A percentile compares a stretch with the other conserved stretches of the same genome.
phyloP scores from a whole-genome alignment of 495 filamentous ascomycete genomes.

The Darksidea phi region DNA sequence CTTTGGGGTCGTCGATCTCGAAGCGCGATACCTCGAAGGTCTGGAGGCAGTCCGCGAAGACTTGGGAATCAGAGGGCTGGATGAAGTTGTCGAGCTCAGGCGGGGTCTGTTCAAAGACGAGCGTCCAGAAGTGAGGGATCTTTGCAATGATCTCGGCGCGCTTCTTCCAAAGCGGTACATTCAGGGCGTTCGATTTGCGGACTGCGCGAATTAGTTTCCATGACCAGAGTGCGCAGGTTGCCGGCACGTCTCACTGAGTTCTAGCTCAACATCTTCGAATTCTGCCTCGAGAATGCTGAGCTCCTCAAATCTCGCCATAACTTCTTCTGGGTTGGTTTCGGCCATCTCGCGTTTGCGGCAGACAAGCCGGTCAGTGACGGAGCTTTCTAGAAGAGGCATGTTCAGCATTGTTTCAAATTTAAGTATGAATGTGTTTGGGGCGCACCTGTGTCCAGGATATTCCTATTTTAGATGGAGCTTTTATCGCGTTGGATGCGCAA shows the following conservation, averaged over 20 bases:
- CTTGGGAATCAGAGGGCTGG: constrained; percentile 67
- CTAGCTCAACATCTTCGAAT: constrained; percentile 66
- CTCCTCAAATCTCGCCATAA: constrained; percentile 39
- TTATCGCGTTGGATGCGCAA: not conserved
- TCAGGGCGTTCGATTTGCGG: constrained; percentile 53
- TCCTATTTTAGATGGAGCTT: constrained; percentile 3
- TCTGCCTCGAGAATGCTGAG: constrained; percentile 49
- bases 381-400: constrained; percentile 21
- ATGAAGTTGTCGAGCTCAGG: constrained; percentile 81
- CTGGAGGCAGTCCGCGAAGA: constrained; percentile 62
- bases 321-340: constrained; percentile 28
- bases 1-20: constrained; percentile 60
- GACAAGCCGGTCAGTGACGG: not conserved
- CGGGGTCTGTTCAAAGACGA: constrained; percentile 81
- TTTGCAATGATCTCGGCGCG: constrained; percentile 64
- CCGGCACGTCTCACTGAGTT: constrained; percentile 55
- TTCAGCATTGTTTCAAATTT: constrained; percentile 5
- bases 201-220: constrained; percentile 45
- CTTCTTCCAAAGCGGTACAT: constrained; percentile 64
- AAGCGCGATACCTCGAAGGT: constrained; percentile 69
- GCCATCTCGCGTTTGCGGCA: constrained; percentile 31
- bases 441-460: no score
- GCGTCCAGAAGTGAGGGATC: constrained; percentile 83
- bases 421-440: not conserved
- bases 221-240: not conserved